Conservation (phyloP, 495 filamentous ascomycete species). For the Penicillium alfredii region DNA sequence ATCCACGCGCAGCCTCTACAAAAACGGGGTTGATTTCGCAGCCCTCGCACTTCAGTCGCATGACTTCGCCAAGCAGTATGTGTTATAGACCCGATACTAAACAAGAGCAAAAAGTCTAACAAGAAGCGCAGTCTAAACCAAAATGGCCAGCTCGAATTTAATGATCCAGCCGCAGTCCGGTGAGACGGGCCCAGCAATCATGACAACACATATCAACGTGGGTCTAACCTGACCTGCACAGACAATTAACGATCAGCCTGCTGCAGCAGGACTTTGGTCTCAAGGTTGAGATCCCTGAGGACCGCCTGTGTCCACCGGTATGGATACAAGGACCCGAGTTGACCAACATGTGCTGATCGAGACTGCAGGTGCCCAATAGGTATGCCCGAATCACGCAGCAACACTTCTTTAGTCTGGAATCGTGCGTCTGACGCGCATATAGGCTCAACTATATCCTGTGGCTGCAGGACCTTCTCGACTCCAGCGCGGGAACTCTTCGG, state of each 20-base stretch:
- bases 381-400: slow-evolving; percentile 11
- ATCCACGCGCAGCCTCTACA: slow-evolving; percentile 45
- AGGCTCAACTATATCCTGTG: slow-evolving; percentile 86
- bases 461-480: slow-evolving; percentile 81
- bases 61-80: slow-evolving; percentile 53
- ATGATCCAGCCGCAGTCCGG: slow-evolving; percentile 68
- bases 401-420: background rate
- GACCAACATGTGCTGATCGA: slow-evolving; percentile 2
- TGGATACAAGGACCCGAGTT: slow-evolving; percentile 8
- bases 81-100: slow-evolving; percentile 6
- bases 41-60: slow-evolving; percentile 51
- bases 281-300: slow-evolving; percentile 59
- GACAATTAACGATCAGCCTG: slow-evolving; percentile 75
- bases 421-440: slow-evolving; percentile 5
- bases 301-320: slow-evolving; percentile 89
- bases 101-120: background rate
- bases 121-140: slow-evolving; percentile 41
- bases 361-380: slow-evolving; percentile 60
- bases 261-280: slow-evolving; percentile 71
- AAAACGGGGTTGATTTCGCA: slow-evolving; percentile 57
- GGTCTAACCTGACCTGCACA: slow-evolving; percentile 16
- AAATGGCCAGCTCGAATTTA: slow-evolving; percentile 73
- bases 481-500: slow-evolving; percentile 48
- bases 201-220: no score
- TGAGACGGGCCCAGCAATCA: slow-evolving; percentile 19